Percentiles rank a stretch among this genome's conserved stretches.
Conservation (phyloP, 2,329 filamentous ascomycete genomes). For the Microcera coccophila region DNA sequence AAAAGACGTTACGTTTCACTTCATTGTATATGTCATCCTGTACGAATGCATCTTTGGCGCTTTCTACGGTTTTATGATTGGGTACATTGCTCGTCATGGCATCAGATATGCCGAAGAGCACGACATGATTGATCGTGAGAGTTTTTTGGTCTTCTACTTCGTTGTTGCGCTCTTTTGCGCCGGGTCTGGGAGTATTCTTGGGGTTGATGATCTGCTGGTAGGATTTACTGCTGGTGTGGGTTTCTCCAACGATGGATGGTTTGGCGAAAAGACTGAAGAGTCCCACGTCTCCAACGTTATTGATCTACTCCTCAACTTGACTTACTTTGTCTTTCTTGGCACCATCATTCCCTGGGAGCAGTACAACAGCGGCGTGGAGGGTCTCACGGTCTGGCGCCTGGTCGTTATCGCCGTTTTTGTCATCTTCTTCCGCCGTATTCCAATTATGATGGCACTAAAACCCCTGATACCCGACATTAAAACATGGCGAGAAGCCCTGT, state of each 20-base stretch:
- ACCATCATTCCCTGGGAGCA: constrained; percentile 95
- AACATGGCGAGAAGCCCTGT: constrained; percentile 94
- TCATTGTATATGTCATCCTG: constrained; percentile 82
- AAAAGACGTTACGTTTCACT: constrained; percentile 70
- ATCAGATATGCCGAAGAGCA: constrained; percentile 83
- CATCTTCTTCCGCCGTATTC: constrained; percentile 91
- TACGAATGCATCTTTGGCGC: constrained; percentile 96
- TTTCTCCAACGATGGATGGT: constrained; percentile 99
- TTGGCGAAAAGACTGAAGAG: constrained; percentile 95
- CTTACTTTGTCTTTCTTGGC: constrained; percentile 97
- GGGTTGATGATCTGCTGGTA: constrained; percentile 88
- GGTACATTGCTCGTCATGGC: constrained; percentile 84
- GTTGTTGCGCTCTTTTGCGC: constrained; percentile 93
- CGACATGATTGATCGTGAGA: constrained; percentile 90
- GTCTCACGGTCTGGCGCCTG: constrained; percentile 80
- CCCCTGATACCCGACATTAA: constrained; percentile 95
- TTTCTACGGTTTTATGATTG: constrained; percentile 79
- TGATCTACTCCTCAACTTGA: constrained; percentile 90
- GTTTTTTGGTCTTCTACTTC: constrained; percentile 98
- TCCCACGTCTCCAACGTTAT: constrained; percentile 99
- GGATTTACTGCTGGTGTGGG: constrained; percentile 96
- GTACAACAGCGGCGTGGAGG: constrained; percentile 72
- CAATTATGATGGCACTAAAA: constrained; percentile 87
- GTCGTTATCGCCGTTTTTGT: constrained; percentile 93
- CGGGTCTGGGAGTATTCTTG: constrained; percentile 84